These are phyloP conservation scores for Panaeolus papilionaceus DNA, from an alignment of 768 basidiomycete species.

Conservation along the genomic window DNA sequence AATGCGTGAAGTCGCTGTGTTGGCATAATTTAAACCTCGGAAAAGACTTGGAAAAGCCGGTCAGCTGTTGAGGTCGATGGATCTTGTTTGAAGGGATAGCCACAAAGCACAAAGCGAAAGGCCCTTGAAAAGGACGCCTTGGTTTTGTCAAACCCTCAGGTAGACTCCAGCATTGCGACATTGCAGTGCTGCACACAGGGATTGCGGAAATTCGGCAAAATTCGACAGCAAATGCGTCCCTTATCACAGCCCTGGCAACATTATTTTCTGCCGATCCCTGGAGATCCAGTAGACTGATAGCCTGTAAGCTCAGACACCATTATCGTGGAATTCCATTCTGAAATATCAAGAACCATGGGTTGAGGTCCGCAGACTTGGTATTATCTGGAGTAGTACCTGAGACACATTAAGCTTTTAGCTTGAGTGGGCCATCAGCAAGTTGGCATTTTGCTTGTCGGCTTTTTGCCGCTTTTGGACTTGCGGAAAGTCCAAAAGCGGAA, in stretches of 20 bases:
- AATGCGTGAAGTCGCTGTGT: neutral
- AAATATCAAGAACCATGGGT: too few relatives aligned
- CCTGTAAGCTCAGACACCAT: too few relatives aligned
- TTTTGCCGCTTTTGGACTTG: too few relatives aligned
- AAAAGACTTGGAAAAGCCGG: slow-evolving; percentile 5
- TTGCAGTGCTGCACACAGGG: neutral
- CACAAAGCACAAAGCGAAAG: neutral
- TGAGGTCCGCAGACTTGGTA: too few relatives aligned
- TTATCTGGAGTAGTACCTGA: too few relatives aligned
- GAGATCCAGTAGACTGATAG: neutral
- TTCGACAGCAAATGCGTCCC: neutral
- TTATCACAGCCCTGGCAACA: too few relatives aligned
- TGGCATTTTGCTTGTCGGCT: too few relatives aligned
- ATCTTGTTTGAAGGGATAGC: neutral
- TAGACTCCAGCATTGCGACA: neutral
- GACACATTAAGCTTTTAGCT: too few relatives aligned
- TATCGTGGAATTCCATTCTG: too few relatives aligned
- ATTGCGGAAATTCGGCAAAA: neutral
- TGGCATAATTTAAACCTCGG: neutral
- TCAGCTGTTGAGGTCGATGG: neutral
- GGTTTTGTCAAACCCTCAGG: neutral
- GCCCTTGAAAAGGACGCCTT: neutral
- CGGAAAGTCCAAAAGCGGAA: too few relatives aligned
- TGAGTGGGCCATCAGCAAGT: too few relatives aligned
- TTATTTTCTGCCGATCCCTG: neutral